Conservation (phyloP, 139 green algal species). For the Choricystis sp. region DNA sequence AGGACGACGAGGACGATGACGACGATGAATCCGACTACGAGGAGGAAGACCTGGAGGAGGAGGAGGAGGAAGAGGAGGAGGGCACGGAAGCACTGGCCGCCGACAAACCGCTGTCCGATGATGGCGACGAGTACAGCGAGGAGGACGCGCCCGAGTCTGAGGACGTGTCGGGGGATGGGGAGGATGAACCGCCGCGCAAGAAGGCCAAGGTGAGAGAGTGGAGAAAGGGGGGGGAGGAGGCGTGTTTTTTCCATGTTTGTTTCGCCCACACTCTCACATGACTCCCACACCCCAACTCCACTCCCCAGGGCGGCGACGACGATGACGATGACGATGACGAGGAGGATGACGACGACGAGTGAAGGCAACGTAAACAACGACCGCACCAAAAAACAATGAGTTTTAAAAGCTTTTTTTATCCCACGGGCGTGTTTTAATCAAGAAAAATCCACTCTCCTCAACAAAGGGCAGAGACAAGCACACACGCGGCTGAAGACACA, state of each 20-base stretch:
- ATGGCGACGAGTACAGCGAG: constrained; percentile 12
- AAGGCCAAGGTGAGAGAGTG: no score
- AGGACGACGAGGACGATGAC: constrained; percentile 12
- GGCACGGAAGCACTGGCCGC: not conserved
- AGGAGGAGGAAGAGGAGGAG: constrained; percentile 6
- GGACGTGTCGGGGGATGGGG: not conserved
- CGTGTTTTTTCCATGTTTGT: no score
- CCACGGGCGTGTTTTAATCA: not conserved
- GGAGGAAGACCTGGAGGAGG: constrained; percentile 11
- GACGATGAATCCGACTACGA: constrained; percentile 12
- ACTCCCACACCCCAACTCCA: no score
- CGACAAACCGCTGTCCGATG: constrained; percentile 6
- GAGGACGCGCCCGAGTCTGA: constrained; percentile 6
- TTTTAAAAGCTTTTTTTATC: constrained; percentile 1
- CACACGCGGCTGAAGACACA: not conserved
- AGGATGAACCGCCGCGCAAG: not conserved
- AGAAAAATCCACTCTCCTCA: no score
- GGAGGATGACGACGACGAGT: constrained; percentile 12
- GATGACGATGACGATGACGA: constrained; percentile 11
- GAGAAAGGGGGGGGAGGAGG: no score
- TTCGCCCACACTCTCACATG: no score
- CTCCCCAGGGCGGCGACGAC: not conserved
- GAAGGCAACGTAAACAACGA: constrained; percentile 4
- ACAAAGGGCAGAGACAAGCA: no score
- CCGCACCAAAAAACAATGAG: not conserved